Evolutionary conservation across 768 basidiomycete species (phyloP).

Genomic region (Pulveroboletus frians): DNA sequence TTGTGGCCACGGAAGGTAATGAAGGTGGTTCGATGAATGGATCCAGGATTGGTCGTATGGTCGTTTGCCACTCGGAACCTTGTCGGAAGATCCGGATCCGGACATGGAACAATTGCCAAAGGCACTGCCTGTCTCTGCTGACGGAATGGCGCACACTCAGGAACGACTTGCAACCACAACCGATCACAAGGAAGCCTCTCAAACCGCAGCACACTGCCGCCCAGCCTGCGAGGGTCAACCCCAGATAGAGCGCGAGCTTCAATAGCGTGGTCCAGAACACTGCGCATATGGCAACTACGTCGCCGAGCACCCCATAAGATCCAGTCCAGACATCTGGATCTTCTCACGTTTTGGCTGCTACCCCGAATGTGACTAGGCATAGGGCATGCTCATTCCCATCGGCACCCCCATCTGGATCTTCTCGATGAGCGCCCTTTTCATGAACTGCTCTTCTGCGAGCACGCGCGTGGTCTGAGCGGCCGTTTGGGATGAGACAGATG

Average conservation of each 20-base stretch:
- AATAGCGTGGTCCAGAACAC: conserved; percentile 28
- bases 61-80: conserved; percentile 25
- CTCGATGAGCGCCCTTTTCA: conserved; percentile 91
- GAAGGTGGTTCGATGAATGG: conserved; percentile 25
- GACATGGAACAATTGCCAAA: conserved; percentile 25
- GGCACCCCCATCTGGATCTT: conserved; percentile 71
- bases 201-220: conserved; percentile 21
- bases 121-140: conserved; percentile 27
- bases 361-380: conserved; percentile 38
- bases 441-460: conserved; percentile 93
- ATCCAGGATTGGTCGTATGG: conserved; percentile 12
- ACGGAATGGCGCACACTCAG: conserved; percentile 20
- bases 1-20: conserved; percentile 11
- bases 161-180: conserved; percentile 26
- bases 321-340: conserved; percentile 23
- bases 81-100: conserved; percentile 31
- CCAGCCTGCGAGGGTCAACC: conserved; percentile 17
- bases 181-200: conserved; percentile 20
- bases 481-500: conserved; percentile 13
- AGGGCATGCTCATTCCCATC: conserved; percentile 39
- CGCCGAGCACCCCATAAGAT: conserved; percentile 32
- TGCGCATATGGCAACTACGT: conserved; percentile 34
- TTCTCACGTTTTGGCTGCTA: conserved; percentile 21
- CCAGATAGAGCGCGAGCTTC: conserved; percentile 19
- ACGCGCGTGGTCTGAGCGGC: conserved; percentile 66